A percentile compares a stretch with the other conserved stretches of the same genome.
Evolutionary conservation across 768 basidiomycete genomes (phyloP).

Genomic region (Candolleomyces eurysporus): DNA sequence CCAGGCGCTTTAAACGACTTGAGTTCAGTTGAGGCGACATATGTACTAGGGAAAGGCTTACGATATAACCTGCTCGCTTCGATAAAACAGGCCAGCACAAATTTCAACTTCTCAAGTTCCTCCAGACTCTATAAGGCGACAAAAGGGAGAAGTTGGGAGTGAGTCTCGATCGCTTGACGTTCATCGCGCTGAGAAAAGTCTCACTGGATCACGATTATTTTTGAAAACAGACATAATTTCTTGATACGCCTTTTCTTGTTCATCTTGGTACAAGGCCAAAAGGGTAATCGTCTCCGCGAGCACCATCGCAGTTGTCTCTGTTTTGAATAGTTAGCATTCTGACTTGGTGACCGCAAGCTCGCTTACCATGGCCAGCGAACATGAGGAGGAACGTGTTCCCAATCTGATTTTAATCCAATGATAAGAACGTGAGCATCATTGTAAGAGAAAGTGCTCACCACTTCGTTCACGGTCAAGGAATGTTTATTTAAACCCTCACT

Average conservation of each 20-base stretch:
- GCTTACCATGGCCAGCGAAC: not conserved
- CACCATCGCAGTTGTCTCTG: conserved; percentile 12
- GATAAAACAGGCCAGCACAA: conserved; percentile 10
- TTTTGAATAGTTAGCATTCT: too few species aligned
- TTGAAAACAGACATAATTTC: conserved; percentile 7
- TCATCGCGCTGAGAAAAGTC: not conserved
- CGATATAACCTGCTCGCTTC: conserved; percentile 11
- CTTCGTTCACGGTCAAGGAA: not conserved
- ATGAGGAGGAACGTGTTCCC: not conserved
- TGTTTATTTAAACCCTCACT: not conserved
- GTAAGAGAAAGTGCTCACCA: not conserved
- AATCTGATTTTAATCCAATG: not conserved
- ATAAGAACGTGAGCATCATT: not conserved
- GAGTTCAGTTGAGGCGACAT: not conserved
- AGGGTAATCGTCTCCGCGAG: conserved; percentile 6
- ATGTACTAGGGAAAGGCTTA: not conserved
- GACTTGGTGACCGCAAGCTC: too few species aligned
- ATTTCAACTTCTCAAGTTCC: conserved; percentile 3
- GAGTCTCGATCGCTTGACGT: too few species aligned
- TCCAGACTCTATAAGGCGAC: not conserved
- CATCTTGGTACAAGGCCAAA: conserved; percentile 9
- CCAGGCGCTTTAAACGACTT: conserved; percentile 4
- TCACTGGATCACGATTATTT: conserved; percentile 6
- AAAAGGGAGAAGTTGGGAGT: too few species aligned
- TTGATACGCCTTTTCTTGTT: conserved; percentile 9